Base-by-base conservation (phyloP, 345 rosid genomes). In the Brassica carinata region DNA sequence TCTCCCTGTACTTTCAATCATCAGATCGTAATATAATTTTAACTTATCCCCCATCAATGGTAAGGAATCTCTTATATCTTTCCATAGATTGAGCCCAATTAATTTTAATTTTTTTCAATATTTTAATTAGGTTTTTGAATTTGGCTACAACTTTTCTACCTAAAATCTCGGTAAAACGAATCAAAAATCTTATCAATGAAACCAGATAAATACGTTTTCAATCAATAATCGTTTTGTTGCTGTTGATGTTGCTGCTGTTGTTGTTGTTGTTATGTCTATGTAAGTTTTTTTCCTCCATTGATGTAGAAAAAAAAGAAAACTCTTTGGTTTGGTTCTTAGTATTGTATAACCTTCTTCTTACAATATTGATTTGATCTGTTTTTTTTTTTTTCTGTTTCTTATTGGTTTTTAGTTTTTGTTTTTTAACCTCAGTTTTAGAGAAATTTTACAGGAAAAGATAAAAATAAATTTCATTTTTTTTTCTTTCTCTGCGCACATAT, bases 1-100 rank as follows among this genome's bases (percentile, higher is more conserved):
- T 18, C 66, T 2, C 17, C 57, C 11, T 69, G 1, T 8, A 40
- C 62, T 67, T 53, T 48, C 19, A 48, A 71, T 78, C 30, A 33
- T 79, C 62, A 55, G 86, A 79, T 88, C 86, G 57, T 86, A 63
- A 69, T 64, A 64, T 27, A 71, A 45, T 71, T 59, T 19, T 55
- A 4, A 69, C 6, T 36, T 61, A 8, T 55, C 11, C 6, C 31
- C 58, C 63, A 53, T 83, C 81, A 77, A 84, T 83, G 88, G 91
- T 87, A 77, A 87, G 89, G 67, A 62, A 55, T 79, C 71, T 67
- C 2, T 6, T 57, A 5, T 31, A 29, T 43, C 14, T 27, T 65
- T 33, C 3, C 59, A 51, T 53, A 40, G 0, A 43, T 67, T 1
- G 5, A 66, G 19, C 66, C 11, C 31, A 2, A 14, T 19, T 69